A percentile compares a stretch with the other conserved stretches of the same genome.
These are phyloP conservation scores for Chrysopogon serrulatus DNA, from an alignment of 176 grass and related monocot species.

Conservation along the genomic window DNA sequence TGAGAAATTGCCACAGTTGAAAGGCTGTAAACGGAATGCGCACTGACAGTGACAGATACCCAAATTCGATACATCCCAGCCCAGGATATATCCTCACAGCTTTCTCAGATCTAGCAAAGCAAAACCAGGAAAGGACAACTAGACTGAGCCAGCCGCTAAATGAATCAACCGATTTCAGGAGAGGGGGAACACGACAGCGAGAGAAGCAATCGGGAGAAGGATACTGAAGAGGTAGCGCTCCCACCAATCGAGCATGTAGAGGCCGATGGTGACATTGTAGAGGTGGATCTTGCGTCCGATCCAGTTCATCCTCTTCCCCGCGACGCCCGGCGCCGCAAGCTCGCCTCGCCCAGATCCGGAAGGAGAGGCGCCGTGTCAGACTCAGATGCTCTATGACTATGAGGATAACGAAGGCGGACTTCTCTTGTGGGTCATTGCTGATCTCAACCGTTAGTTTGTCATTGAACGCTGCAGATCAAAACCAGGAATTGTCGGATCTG, in stretches of 20 bases:
- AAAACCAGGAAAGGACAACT: not conserved
- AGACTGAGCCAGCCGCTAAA: not conserved
- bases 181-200: not conserved
- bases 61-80: not conserved
- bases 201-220: slow-evolving; percentile 28
- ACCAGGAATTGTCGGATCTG: not conserved
- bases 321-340: slow-evolving; percentile 3
- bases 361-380: not conserved
- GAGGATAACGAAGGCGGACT: not conserved
- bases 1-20: not conserved
- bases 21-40: not conserved
- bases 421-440: not conserved
- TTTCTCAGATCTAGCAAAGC: slow-evolving; percentile 6
- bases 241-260: slow-evolving; percentile 98
- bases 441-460: not conserved
- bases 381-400: not conserved
- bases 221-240: slow-evolving; percentile 97
- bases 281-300: slow-evolving; percentile 81
- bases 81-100: not conserved
- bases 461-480: slow-evolving; percentile 10
- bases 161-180: not conserved
- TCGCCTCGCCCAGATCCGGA: slow-evolving; percentile 33
- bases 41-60: not conserved
- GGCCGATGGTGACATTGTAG: slow-evolving; percentile 85
- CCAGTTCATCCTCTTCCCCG: slow-evolving; percentile 61